Evolutionary conservation across 768 basidiomycete genomes (phyloP).

Genomic region (Hebeloma cylindrosporum): DNA sequence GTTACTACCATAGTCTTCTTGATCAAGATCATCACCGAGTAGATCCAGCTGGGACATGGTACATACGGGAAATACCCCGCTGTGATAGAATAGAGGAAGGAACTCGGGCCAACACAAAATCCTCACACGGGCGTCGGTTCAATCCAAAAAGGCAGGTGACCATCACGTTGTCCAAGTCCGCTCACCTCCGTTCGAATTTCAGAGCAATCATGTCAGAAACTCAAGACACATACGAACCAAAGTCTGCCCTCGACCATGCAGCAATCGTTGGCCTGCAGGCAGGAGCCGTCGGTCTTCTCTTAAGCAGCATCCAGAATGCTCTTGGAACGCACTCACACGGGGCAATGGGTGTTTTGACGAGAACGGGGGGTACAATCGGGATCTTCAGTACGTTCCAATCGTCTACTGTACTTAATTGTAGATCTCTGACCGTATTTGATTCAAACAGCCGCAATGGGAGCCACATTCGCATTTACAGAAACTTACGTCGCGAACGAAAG

Average conservation of each 20-base stretch:
- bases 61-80: neutral
- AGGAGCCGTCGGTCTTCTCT: slow-evolving; percentile 63
- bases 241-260: slow-evolving; percentile 55
- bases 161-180: slow-evolving; percentile 28
- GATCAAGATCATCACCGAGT: too few relatives aligned
- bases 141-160: slow-evolving; percentile 33
- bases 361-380: slow-evolving; percentile 87
- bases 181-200: slow-evolving; percentile 31
- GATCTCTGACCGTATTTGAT: slow-evolving; percentile 3
- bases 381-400: slow-evolving; percentile 73
- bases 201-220: slow-evolving; percentile 37
- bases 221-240: slow-evolving; percentile 42
- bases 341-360: slow-evolving; percentile 82
- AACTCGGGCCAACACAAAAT: neutral
- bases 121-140: slow-evolving; percentile 7
- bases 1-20: neutral
- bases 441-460: slow-evolving; percentile 80
- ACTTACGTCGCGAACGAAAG: slow-evolving; percentile 79
- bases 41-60: slow-evolving; percentile 6
- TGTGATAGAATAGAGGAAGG: neutral
- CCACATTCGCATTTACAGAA: slow-evolving; percentile 82
- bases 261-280: slow-evolving; percentile 61
- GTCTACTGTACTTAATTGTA: neutral
- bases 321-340: slow-evolving; percentile 74
- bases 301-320: slow-evolving; percentile 76